Evolutionary conservation across 768 basidiomycete species (phyloP).

Genomic region (Tricholoma bakamatsutake): DNA sequence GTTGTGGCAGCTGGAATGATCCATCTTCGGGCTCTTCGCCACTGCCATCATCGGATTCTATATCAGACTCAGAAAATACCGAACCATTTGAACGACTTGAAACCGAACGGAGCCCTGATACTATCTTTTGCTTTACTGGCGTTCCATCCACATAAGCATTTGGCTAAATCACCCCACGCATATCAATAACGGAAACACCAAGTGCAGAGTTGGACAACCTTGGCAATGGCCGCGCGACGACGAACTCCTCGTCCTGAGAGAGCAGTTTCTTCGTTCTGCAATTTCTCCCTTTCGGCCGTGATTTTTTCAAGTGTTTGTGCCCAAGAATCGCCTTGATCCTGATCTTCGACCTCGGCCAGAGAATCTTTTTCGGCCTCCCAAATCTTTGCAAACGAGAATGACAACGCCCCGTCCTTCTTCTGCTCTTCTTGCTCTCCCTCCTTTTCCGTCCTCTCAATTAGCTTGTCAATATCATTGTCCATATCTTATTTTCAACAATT

Average conservation of each 20-base stretch:
- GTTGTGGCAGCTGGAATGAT: slow-evolving; percentile 10
- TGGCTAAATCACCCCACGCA: slow-evolving; percentile 18
- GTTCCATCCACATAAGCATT: slow-evolving; percentile 17
- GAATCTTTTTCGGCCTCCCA: slow-evolving; percentile 79
- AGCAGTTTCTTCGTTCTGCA: slow-evolving; percentile 39
- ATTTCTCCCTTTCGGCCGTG: slow-evolving; percentile 37
- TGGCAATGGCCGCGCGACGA: slow-evolving; percentile 58
- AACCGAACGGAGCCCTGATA: slow-evolving; percentile 9
- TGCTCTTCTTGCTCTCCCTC: slow-evolving; percentile 54
- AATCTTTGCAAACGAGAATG: slow-evolving; percentile 87
- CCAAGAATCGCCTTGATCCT: slow-evolving; percentile 76
- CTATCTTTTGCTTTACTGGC: slow-evolving; percentile 8
- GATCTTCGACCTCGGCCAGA: slow-evolving; percentile 63
- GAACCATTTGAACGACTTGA: slow-evolving; percentile 26
- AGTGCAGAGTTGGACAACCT: slow-evolving; percentile 19
- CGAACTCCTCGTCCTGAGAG: slow-evolving; percentile 70
- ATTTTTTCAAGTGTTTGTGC: slow-evolving; percentile 58
- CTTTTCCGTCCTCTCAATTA: slow-evolving; percentile 81
- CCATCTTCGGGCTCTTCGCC: slow-evolving; percentile 11
- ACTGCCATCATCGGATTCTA: slow-evolving; percentile 19
- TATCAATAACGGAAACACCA: background rate
- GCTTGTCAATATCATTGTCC: slow-evolving; percentile 75
- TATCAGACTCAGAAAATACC: slow-evolving; percentile 27
- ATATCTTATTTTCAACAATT: slow-evolving; percentile 43
- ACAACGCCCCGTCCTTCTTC: slow-evolving; percentile 44